Base-by-base conservation (phyloP, 2,329 filamentous ascomycete species). In the Colletotrichum higginsianum region DNA sequence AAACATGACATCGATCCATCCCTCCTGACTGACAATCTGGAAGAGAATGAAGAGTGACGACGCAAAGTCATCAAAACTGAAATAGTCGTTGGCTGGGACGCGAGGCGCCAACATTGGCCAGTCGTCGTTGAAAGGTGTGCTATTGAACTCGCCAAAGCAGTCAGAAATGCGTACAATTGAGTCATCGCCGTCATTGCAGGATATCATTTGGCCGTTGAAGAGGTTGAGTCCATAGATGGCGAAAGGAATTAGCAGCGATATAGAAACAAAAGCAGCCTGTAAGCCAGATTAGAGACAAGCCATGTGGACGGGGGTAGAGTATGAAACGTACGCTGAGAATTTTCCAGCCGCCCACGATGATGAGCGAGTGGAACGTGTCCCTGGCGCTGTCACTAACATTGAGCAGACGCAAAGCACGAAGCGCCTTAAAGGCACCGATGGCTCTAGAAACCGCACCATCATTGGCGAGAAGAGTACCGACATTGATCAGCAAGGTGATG, bases 21-120 rank as follows among this genome's bases (percentile, higher is more conserved):
- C 96, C 86, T 99, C 97, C 81, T 99, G 96, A 63, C 96, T 98
- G 52, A 98, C 96, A 82, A 99, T 98, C 81, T 98, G 95, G 84
- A 98, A 99, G 71, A 99, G 93, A 73, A 97, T 97, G 84, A 98
- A 98, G 44, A 99, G 87, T 0, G 96, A 93, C 65, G 94, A 90
- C n/a, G 93, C 94, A 77, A 99, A 99, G 79, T 97, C 93, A 81
- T 99, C 96, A 79, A 99, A 99, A 80, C 93, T 93, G 82, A 93
- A 98, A 79, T 90, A 97, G 0, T 92, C 90, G 77, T 99, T 98
- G 1, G 89, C 83, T 13, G 92, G 94, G 57, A 92, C 90, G 66
- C 96, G 90, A 7, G 96, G 96, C 2, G 95, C 92, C 12, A 98
- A 85, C 69, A 99, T 88, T 11, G 92, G 84, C 95, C 96, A 99